phyloP scores from a whole-genome alignment of 225 moss, liverwort and hornwort species.

The Rhytidiadelphus loreus region DNA sequence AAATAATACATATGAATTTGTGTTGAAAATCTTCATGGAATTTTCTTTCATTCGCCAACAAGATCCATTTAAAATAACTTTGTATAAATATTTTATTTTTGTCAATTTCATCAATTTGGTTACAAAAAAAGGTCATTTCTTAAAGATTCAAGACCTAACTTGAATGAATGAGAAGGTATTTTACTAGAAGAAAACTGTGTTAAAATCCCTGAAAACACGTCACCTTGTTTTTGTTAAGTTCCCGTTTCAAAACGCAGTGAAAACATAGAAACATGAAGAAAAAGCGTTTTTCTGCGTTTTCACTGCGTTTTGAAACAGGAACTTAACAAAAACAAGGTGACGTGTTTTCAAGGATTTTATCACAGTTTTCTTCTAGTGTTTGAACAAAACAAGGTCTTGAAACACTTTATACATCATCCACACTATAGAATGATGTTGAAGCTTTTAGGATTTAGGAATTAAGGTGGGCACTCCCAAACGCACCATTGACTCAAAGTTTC shows the following conservation, averaged over 20 bases:
- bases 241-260: too few relatives aligned
- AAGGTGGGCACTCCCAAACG: background rate
- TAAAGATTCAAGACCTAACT: background rate
- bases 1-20: background rate
- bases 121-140: background rate
- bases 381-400: background rate
- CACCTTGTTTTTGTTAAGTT: too few relatives aligned
- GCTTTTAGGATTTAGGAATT: too few relatives aligned
- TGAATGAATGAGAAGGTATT: background rate
- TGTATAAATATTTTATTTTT: background rate
- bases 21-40: accelerated
- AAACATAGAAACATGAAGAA: too few relatives aligned
- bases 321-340: too few relatives aligned
- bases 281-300: too few relatives aligned
- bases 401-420: background rate
- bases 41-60: background rate
- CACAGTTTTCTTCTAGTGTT: too few relatives aligned
- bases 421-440: background rate
- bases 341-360: too few relatives aligned
- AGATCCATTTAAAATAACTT: background rate
- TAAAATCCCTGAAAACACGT: too few relatives aligned
- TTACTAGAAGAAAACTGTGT: too few relatives aligned
- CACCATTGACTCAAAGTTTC: accelerated
- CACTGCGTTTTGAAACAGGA: too few relatives aligned
- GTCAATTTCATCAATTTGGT: background rate